Conservation (phyloP, 2,329 filamentous ascomycete species). For the Shiraia sp. region DNA sequence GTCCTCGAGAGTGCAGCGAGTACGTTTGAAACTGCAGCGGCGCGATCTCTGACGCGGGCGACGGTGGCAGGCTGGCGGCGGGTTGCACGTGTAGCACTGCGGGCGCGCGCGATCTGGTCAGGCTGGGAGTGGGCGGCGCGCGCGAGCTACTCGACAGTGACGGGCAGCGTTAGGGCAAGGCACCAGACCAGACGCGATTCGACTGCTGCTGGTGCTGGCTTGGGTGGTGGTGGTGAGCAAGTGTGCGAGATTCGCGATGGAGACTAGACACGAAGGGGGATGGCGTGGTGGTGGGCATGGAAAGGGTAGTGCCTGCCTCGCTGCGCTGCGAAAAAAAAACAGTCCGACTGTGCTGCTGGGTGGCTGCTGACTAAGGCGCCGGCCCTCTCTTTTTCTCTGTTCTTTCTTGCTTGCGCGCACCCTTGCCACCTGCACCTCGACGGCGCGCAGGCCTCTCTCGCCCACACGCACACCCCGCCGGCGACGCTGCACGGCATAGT, state of each 20-base stretch:
- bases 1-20: conserved; percentile 15
- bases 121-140: conserved; percentile 25
- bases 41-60: conserved; percentile 20
- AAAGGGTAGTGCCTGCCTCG: conserved; percentile 8
- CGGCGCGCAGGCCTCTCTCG: no score
- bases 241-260: conserved; percentile 43
- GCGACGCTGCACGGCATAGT: neutral
- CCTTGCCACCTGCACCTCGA: neutral
- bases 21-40: conserved; percentile 14
- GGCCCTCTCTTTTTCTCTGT: no score
- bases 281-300: conserved; percentile 37
- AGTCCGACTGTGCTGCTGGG: conserved; percentile 5
- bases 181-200: conserved; percentile 15
- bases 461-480: no score
- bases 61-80: conserved; percentile 26
- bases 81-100: conserved; percentile 40
- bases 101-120: conserved; percentile 22
- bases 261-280: conserved; percentile 44
- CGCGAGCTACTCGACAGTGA: conserved; percentile 24
- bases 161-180: conserved; percentile 33
- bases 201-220: conserved; percentile 3
- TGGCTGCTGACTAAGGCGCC: no score
- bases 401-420: no score
- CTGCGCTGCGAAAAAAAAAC: conserved; percentile 7
- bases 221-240: conserved; percentile 27